phyloP scores from a whole-genome alignment of 768 basidiomycete species.

The Amanita subjunquillea region DNA sequence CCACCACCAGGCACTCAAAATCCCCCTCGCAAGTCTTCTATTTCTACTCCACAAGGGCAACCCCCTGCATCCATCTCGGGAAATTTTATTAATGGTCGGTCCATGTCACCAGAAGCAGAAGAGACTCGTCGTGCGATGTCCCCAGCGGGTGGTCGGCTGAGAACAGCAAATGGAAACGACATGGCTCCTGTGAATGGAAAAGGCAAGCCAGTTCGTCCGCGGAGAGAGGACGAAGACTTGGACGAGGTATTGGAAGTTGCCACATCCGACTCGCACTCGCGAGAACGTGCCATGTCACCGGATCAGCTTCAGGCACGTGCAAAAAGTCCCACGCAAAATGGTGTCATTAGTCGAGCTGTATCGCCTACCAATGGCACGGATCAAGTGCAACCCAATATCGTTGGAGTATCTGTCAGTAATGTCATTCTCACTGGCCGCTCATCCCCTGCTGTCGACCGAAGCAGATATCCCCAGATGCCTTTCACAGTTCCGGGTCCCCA shows the following conservation, averaged over 20 bases:
- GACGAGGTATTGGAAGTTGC: slow-evolving; percentile 50
- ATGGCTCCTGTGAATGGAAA: slow-evolving; percentile 31
- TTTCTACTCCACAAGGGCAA: slow-evolving; percentile 24
- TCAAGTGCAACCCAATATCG: slow-evolving; percentile 37
- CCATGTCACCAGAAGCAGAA: slow-evolving; percentile 62
- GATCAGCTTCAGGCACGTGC: slow-evolving; percentile 36
- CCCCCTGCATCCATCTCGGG: slow-evolving; percentile 13
- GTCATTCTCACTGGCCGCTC: slow-evolving; percentile 26
- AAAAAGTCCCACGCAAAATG: slow-evolving; percentile 42
- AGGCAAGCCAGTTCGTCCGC: slow-evolving; percentile 44
- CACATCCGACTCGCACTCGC: slow-evolving; percentile 32
- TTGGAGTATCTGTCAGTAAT: slow-evolving; percentile 31
- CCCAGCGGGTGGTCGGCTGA: slow-evolving; percentile 39
- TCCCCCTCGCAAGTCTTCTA: slow-evolving; percentile 38
- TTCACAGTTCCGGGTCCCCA: slow-evolving; percentile 39
- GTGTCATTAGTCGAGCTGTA: slow-evolving; percentile 35
- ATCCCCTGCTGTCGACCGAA: slow-evolving; percentile 24
- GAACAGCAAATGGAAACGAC: slow-evolving; percentile 35
- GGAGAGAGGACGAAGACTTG: slow-evolving; percentile 36
- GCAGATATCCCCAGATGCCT: slow-evolving; percentile 40
- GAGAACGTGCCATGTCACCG: slow-evolving; percentile 47
- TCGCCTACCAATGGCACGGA: slow-evolving; percentile 36
- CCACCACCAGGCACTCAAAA: slow-evolving; percentile 22
- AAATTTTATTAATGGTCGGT: slow-evolving; percentile 30
- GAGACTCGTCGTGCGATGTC: slow-evolving; percentile 60